These are phyloP conservation scores for Ilex aquifolium DNA, from an alignment of 257 asterid genomes.

Conservation along the genomic window DNA sequence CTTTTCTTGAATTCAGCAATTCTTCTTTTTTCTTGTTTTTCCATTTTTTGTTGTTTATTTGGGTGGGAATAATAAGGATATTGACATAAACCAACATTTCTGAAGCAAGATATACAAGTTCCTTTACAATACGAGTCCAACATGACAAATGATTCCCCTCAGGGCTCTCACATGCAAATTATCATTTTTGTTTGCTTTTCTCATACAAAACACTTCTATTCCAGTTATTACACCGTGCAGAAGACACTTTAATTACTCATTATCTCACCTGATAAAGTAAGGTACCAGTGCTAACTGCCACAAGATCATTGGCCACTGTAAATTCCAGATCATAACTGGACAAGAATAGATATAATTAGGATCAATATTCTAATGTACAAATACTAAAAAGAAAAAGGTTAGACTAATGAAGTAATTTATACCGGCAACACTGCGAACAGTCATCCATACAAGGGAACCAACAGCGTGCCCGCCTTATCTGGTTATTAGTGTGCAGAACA, in stretches of 20 bases:
- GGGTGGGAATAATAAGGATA: too few relatives aligned
- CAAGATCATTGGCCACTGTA: conserved; percentile 83
- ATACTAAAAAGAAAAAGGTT: neutral
- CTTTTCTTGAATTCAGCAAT: too few relatives aligned
- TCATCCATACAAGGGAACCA: conserved; percentile 99
- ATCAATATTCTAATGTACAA: conserved; percentile 12
- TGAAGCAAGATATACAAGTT: too few relatives aligned
- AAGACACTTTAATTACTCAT: neutral
- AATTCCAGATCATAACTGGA: conserved; percentile 91
- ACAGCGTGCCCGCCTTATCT: conserved; percentile 97
- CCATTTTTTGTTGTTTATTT: too few relatives aligned
- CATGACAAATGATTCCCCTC: neutral
- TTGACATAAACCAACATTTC: too few relatives aligned
- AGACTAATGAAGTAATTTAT: conserved; percentile 18
- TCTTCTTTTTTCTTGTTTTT: too few relatives aligned
- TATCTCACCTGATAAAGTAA: conserved; percentile 83
- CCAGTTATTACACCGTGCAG: neutral
- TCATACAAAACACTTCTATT: neutral
- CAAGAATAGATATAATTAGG: conserved; percentile 21
- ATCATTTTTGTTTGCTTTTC: neutral
- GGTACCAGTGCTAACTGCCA: conserved; percentile 94
- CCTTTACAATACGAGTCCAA: neutral
- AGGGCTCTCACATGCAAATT: neutral
- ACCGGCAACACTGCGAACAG: conserved; percentile 88
- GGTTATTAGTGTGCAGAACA: conserved; percentile 87